These are phyloP conservation scores for Solanum infundibuliforme DNA, from an alignment of 257 asterid species.

Conservation along the genomic window DNA sequence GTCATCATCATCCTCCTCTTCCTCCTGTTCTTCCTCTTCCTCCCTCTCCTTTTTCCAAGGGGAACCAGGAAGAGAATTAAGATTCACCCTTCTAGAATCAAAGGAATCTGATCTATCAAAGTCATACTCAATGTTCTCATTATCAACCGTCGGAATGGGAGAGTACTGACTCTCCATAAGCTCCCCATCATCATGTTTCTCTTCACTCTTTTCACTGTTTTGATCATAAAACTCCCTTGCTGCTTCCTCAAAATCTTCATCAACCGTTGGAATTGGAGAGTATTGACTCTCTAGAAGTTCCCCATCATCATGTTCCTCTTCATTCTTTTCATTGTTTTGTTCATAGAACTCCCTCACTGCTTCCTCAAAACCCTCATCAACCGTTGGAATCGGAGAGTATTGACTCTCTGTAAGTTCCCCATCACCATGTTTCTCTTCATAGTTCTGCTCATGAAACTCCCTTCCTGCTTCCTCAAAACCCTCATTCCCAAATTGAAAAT, in stretches of 20 bases:
- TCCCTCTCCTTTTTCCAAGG: constrained; percentile 24
- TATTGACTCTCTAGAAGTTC: constrained; percentile 15
- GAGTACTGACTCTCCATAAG: constrained; percentile 20
- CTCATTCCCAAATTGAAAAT: constrained; percentile 20
- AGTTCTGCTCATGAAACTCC: constrained; percentile 8
- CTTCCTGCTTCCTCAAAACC: constrained; percentile 19
- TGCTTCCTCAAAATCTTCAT: constrained; percentile 11
- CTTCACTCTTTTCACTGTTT: constrained; percentile 21
- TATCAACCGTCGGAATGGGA: constrained; percentile 18
- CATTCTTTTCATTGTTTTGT: constrained; percentile 14
- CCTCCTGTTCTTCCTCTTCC: constrained; percentile 22
- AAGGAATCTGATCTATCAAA: constrained; percentile 61
- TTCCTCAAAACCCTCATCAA: constrained; percentile 9
- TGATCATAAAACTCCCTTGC: background rate
- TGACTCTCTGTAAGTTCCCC: constrained; percentile 15
- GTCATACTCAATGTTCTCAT: constrained; percentile 36
- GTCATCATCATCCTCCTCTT: constrained; percentile 23
- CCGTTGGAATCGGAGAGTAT: constrained; percentile 14
- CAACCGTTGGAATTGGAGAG: constrained; percentile 12
- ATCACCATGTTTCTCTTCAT: constrained; percentile 16
- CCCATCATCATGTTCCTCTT: constrained; percentile 13
- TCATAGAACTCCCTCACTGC: background rate
- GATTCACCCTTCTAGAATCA: constrained; percentile 66
- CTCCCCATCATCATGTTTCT: constrained; percentile 7
- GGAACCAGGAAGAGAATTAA: constrained; percentile 30